Base-by-base conservation (phyloP, 306 rosid genomes). In the Carpinus viminea region DNA sequence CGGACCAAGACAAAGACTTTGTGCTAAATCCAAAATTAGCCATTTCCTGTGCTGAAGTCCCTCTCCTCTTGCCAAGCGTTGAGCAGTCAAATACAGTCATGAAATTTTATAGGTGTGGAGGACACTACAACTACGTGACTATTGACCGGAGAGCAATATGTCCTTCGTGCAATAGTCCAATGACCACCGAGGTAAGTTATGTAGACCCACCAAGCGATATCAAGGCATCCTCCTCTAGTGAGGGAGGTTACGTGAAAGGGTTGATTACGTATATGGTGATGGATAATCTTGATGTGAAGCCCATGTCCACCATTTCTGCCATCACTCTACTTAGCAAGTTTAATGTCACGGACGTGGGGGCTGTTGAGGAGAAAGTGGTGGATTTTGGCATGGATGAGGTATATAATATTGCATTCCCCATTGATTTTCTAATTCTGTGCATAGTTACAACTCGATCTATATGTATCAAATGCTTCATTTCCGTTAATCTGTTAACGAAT, bases 251-350 rank as follows among this genome's bases (percentile, higher is more conserved):
- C 65, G 85, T 86, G 64, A 80, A 51, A 45, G 87, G 68, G 4
- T 2, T 38, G 13, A 85, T 74, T 1, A 83, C 85, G 0, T 86
- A 80, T 48, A 81, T 86, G 86, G 75, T 86, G 9, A 78, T 68
- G 80, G 87, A 86, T 73, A 74, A 86, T 46, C 52, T 86, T 4
- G 83, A 16, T 2, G 88, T 84, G 20, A 73, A 62, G 38, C 86
- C 90, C 0, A 64, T 76, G 69, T 84, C 87, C 1, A 46, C 80
- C 4, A 48, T 69, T 1, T 72, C 83, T 0, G 9, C 62, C 6
- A 24, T 77, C 11, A 0, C 82, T 0, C 1, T 79, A 45, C 68
- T 87, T 0, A 84, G 70, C 13, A 38, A 31, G 76, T 65, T 79
- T 9, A 74, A 74, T 24, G 68, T 82, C 11, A 73, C 7, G 54